Base-by-base conservation (phyloP, 1,284 basidiomycete genomes). In the Caloboletus firmus region DNA sequence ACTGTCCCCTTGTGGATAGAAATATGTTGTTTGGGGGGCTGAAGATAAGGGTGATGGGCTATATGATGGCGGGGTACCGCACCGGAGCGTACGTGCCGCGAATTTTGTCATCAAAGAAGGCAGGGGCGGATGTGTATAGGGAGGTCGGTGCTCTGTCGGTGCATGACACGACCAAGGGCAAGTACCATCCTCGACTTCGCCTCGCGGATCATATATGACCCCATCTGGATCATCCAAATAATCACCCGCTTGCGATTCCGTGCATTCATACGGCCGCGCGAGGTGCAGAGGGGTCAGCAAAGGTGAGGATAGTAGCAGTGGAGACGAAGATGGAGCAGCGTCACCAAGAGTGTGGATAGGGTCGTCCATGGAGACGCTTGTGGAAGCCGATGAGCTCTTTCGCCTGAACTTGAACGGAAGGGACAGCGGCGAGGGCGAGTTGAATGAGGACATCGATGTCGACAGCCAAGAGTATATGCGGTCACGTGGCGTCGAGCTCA, bases 361-460 rank as follows among this genome's bases (percentile, higher is more conserved):
- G 15, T 30, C 5, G 12, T 62, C 55, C 8, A 52, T 53, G 0
- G 49, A 52, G 2, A 20, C 31, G n/a, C 18, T 51, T 26, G 57
- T 55, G 17, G 54, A 64, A 0, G 64, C 39, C 0, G 58, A 62
- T 2, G 67, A 59, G 43, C 54, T 61, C 51, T 63, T 63, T 44
- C 66, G 59, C 35, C 54, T 62, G 39, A 52, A 57, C 34, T 48
- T 57, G 50, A 52, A 31, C 10, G 70, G 62, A 31, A 61, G 24
- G 18, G 45, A 15, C 31, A 45, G 54, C 41, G 58, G 52, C 20
- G 58, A 55, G 24, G 47, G 18, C 20, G 46, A 44, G 51, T 40
- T 20, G 42, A 45, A 49, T 13, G 58, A 63, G 50, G 58, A 61
- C 67, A 71, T 69, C 52, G 67, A 57, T 45, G 66, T 70, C 54